Conservation (phyloP, 2,329 filamentous ascomycete species). For the Fusarium sp. region DNA sequence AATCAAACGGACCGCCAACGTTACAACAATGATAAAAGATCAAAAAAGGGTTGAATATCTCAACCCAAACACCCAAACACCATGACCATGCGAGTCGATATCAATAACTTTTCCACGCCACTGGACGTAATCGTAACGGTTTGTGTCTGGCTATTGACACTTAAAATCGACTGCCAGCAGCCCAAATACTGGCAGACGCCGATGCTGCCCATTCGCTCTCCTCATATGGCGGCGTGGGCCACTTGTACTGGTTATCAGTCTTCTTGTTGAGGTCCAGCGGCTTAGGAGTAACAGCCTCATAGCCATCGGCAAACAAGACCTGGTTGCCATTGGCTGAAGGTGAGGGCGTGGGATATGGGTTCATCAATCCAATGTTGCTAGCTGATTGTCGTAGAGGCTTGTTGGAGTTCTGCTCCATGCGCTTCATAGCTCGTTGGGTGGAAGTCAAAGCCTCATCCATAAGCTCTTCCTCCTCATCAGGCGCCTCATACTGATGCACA, state of each 20-base stretch:
- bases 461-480: slow-evolving; percentile 96
- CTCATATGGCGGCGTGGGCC: slow-evolving; percentile 95
- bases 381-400: slow-evolving; percentile 69
- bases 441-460: slow-evolving; percentile 88
- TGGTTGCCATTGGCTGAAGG: slow-evolving; percentile 86
- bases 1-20: slow-evolving; percentile 40
- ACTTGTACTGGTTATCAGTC: slow-evolving; percentile 71
- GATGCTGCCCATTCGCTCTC: slow-evolving; percentile 91
- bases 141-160: slow-evolving; percentile 15
- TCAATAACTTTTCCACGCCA: slow-evolving; percentile 43
- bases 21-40: slow-evolving; percentile 29
- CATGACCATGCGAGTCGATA: slow-evolving; percentile 44
- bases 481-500: slow-evolving; percentile 88
- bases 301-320: slow-evolving; percentile 76
- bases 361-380: slow-evolving; percentile 70
- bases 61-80: slow-evolving; percentile 46
- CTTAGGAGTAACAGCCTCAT: slow-evolving; percentile 72
- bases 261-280: slow-evolving; percentile 76
- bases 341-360: slow-evolving; percentile 74
- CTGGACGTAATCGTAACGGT: slow-evolving; percentile 40
- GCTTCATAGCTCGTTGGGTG: slow-evolving; percentile 78
- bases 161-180: slow-evolving; percentile 73
- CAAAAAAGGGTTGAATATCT: slow-evolving; percentile 33
- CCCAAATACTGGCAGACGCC: slow-evolving; percentile 83
- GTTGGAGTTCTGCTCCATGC: slow-evolving; percentile 65